These are phyloP conservation scores for Calvatia gigantea DNA, from an alignment of 768 basidiomycete species.

Conservation along the genomic window DNA sequence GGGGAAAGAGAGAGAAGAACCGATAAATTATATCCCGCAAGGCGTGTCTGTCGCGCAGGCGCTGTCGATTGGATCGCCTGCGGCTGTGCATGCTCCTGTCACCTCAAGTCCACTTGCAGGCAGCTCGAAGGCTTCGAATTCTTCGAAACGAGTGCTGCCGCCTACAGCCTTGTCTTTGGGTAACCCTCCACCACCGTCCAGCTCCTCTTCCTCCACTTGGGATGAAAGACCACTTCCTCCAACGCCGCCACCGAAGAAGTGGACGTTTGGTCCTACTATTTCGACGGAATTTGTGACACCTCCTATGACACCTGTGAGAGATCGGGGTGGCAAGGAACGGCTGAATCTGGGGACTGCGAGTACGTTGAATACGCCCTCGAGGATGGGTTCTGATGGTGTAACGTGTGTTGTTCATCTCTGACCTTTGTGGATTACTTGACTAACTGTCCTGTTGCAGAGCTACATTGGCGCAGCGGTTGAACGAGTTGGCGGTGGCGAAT, in stretches of 20 bases:
- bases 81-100: constrained; percentile 18
- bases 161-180: not conserved
- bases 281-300: not conserved
- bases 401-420: constrained; percentile 37
- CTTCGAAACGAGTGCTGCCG: constrained; percentile 12
- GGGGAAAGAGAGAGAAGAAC: constrained; percentile 50
- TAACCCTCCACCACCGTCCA: not conserved
- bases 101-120: constrained; percentile 23
- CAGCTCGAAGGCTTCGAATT: constrained; percentile 7
- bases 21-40: constrained; percentile 27
- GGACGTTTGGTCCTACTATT: not conserved
- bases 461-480: constrained; percentile 75
- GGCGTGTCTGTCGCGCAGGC: constrained; percentile 33
- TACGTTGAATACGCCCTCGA: not conserved
- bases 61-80: constrained; percentile 17
- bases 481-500: constrained; percentile 78
- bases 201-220: not conserved
- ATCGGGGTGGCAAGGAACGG: not conserved
- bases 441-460: constrained; percentile 47
- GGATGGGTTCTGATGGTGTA: constrained; percentile 24
- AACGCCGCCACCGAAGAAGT: constrained; percentile 16
- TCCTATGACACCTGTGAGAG: constrained; percentile 1
- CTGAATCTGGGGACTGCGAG: not conserved
- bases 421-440: not conserved
- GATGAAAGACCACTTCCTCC: constrained; percentile 7